Evolutionary conservation across 805 yeast genomes (phyloP), one percentile per base, ranked within the genome.

Genomic region (Barnettozyma populi): DNA sequence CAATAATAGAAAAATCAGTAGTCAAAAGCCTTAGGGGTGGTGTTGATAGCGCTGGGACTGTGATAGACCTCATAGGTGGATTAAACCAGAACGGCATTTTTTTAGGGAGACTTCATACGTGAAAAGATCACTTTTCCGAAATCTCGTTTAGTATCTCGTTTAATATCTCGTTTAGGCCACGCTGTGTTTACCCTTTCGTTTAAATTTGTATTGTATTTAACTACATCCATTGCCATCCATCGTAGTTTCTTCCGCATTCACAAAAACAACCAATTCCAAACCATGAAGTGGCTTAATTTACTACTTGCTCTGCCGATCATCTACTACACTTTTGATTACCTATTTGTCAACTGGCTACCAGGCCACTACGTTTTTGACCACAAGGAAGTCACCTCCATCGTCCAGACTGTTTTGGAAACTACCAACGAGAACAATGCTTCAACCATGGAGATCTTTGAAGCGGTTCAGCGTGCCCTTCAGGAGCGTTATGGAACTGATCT

Each of bases 331-430:
- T 60, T 74, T 47, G 65, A 76, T 61, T 59, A 56, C 44, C 59
- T 78, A 31, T 80, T 71, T 66, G 62, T 69, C 57, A 72, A 79
- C 20, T 84, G 89, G 86, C 75, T 90, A 47, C 96, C 96, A 31
- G 57, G 60, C 14, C 70, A 75, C 59, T 92, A 77, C 67, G 72
- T 82, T 39, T 92, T 92, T 62, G 94, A 92, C 63, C 76, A 77
- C 41, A 69, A 66, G 6, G 76, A 72, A 6, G 66, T 92, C 51
- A 84, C 81, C 60, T 61, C 64, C 45, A 64, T 92, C 44, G 80
- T 82, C 45, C 70, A 76, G 55, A 76, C 72, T 25, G 82, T 79
- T 5, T 63, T 86, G 43, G 66, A 68, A 10, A 69, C 36, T 3
- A 67, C 40, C 73, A 84, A 52, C 75, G 81, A 40, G 80, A 79